These are phyloP conservation scores for Lentinula sp. DNA, from an alignment of 768 basidiomycete species.

Conservation along the genomic window DNA sequence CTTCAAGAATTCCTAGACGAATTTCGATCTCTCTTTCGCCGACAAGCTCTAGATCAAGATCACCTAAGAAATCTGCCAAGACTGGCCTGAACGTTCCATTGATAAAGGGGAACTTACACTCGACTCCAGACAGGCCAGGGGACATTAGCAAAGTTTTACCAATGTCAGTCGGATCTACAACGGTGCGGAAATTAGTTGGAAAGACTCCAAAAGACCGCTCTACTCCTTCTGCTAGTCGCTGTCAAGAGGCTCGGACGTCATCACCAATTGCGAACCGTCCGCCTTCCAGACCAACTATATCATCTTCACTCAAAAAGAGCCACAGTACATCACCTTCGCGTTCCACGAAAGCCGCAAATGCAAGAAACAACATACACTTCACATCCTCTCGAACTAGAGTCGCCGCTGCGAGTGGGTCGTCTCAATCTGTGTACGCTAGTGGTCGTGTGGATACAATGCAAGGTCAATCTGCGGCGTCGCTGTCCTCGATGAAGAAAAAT, in stretches of 20 bases:
- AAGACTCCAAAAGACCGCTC: not conserved
- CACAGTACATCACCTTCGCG: not conserved
- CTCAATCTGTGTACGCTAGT: not conserved
- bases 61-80: not conserved
- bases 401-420: not conserved
- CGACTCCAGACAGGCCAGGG: not conserved
- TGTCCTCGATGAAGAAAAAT: not conserved
- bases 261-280: too few relatives aligned
- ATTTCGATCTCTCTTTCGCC: constrained; percentile 6
- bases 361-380: not conserved
- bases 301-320: constrained; percentile 18
- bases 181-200: not conserved
- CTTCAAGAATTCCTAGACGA: constrained; percentile 6
- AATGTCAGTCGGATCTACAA: not conserved
- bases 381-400: not conserved
- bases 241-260: not conserved
- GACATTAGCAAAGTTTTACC: not conserved
- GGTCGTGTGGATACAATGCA: not conserved
- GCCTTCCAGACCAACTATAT: constrained; percentile 4
- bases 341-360: not conserved
- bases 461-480: not conserved
- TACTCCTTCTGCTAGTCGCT: not conserved
- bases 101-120: not conserved
- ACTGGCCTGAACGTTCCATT: not conserved
- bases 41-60: not conserved